phyloP scores from a whole-genome alignment of 345 rosid species.

The Lepidium didymum region DNA sequence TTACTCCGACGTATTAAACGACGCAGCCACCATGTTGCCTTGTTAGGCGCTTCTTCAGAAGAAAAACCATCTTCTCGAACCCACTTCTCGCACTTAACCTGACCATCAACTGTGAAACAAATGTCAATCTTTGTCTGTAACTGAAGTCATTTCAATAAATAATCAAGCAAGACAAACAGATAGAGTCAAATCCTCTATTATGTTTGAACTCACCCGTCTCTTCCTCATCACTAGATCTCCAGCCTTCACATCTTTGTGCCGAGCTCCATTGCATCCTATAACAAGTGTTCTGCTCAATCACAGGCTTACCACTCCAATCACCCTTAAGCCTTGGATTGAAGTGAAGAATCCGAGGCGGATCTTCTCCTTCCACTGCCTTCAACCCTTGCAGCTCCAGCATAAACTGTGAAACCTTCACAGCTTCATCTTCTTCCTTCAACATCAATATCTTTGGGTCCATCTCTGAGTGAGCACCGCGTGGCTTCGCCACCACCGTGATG shows the following conservation, averaged over 20 bases:
- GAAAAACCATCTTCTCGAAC: slow-evolving; percentile 37
- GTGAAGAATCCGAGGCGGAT: slow-evolving; percentile 68
- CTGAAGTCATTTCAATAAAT: background rate
- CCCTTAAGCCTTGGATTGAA: slow-evolving; percentile 77
- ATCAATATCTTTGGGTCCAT: slow-evolving; percentile 41
- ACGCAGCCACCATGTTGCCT: slow-evolving; percentile 60
- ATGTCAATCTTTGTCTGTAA: background rate
- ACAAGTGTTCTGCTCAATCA: slow-evolving; percentile 79
- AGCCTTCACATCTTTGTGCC: slow-evolving; percentile 60
- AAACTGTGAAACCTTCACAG: slow-evolving; percentile 59
- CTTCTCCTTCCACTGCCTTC: slow-evolving; percentile 66
- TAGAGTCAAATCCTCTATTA: background rate
- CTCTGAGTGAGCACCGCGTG: slow-evolving; percentile 44
- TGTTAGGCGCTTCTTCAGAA: slow-evolving; percentile 40
- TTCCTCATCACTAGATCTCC: slow-evolving; percentile 60
- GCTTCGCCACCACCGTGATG: slow-evolving; percentile 56
- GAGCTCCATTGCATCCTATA: slow-evolving; percentile 75
- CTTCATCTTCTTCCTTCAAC: slow-evolving; percentile 37
- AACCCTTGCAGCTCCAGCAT: slow-evolving; percentile 64
- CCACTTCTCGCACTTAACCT: slow-evolving; percentile 74
- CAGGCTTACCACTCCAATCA: slow-evolving; percentile 70
- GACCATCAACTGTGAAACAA: slow-evolving; percentile 53
- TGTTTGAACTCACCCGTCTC: slow-evolving; percentile 48
- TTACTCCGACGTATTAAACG: slow-evolving; percentile 49
- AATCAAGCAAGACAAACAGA: background rate